Percentiles rank a stretch among this genome's conserved stretches.
phyloP scores from a whole-genome alignment of 768 basidiomycete species.

The Inosperma sp. region DNA sequence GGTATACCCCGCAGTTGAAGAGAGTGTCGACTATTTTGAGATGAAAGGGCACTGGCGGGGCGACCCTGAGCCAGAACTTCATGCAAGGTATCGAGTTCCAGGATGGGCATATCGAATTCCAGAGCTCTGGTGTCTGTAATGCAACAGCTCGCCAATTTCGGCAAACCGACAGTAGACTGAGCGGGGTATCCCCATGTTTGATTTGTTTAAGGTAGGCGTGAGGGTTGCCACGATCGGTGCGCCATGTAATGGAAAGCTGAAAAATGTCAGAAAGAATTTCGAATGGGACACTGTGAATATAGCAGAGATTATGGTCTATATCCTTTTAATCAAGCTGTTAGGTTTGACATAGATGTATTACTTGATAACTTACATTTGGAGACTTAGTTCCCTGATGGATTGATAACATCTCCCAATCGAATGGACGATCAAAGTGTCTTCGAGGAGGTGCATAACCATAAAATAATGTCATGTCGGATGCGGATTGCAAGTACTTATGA shows the following conservation, averaged over 20 bases:
- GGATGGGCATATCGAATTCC: neutral
- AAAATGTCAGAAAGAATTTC: constrained; percentile 5
- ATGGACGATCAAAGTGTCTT: no score
- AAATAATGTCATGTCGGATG: no score
- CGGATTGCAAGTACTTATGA: no score
- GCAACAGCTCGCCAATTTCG: neutral
- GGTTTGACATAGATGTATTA: no score
- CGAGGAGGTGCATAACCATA: no score
- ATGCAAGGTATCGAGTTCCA: neutral
- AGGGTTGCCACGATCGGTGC: neutral
- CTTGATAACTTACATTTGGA: no score
- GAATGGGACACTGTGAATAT: neutral
- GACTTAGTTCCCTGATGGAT: no score
- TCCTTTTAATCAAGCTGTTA: no score
- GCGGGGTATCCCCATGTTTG: neutral
- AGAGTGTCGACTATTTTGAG: neutral
- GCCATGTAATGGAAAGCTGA: neutral
- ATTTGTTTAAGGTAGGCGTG: neutral
- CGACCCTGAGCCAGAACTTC: neutral
- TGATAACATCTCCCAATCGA: no score
- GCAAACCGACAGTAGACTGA: constrained; percentile 1
- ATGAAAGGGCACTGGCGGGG: neutral
- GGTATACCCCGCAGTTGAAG: neutral
- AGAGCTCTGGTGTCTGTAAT: neutral
- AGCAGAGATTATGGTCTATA: neutral